Evolutionary conservation across 805 yeast species (phyloP).

Genomic region (Starmerella scarabaei): DNA sequence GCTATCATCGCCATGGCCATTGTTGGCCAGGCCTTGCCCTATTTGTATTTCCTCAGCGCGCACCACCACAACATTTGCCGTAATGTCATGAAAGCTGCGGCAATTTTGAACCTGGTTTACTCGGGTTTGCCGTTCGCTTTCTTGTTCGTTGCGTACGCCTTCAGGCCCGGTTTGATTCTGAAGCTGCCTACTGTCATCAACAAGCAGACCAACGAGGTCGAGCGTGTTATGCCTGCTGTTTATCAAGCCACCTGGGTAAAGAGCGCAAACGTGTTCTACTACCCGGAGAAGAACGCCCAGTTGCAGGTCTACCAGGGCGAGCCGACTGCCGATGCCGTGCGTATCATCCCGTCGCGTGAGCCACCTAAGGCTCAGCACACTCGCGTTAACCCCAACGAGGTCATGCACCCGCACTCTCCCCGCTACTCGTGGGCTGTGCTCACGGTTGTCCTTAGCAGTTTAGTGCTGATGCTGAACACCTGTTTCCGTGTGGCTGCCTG

Average conservation of each 20-base stretch:
- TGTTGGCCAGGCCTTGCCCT: slow-evolving; percentile 49
- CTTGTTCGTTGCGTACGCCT: slow-evolving; percentile 38
- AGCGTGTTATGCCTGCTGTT: slow-evolving; percentile 25
- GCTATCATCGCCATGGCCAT: slow-evolving; percentile 57
- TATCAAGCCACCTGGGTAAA: slow-evolving; percentile 70
- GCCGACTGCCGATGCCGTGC: slow-evolving; percentile 34
- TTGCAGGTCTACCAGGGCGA: slow-evolving; percentile 31
- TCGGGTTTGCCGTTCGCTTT: slow-evolving; percentile 41
- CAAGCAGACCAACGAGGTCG: slow-evolving; percentile 25
- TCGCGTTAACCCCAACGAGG: slow-evolving; percentile 40
- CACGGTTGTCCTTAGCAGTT: slow-evolving; percentile 18
- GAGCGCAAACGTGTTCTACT: slow-evolving; percentile 46
- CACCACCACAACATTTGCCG: slow-evolving; percentile 38
- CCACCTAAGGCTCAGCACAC: slow-evolving; percentile 31
- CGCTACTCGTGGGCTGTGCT: slow-evolving; percentile 33
- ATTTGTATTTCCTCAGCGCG: slow-evolving; percentile 40
- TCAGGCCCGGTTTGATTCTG: slow-evolving; percentile 41
- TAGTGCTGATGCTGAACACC: slow-evolving; percentile 22
- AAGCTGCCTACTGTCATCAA: slow-evolving; percentile 17
- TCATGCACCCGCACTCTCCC: slow-evolving; percentile 26
- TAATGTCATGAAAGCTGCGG: slow-evolving; percentile 41
- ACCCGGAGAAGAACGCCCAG: slow-evolving; percentile 41
- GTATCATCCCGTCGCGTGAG: slow-evolving; percentile 50
- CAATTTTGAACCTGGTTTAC: slow-evolving; percentile 37
- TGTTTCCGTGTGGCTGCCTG: slow-evolving; percentile 26